These are phyloP conservation scores for Ganoderma multipileum DNA, from an alignment of 1,284 basidiomycete genomes.

Conservation along the genomic window DNA sequence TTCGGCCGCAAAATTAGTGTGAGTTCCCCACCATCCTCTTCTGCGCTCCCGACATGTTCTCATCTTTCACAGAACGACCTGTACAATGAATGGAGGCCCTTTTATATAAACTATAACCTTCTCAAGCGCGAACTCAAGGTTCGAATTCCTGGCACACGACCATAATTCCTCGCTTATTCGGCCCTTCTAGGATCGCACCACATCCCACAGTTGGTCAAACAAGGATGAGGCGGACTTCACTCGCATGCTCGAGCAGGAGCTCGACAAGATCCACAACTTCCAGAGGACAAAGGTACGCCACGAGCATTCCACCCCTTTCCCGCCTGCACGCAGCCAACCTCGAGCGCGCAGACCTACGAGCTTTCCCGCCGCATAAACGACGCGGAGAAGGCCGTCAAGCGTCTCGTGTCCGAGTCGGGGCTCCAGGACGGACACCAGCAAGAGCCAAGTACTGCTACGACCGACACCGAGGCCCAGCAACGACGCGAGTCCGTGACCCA, in stretches of 20 bases:
- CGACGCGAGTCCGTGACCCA: constrained; percentile 57
- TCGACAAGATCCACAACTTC: constrained; percentile 97
- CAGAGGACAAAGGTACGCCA: constrained; percentile 84
- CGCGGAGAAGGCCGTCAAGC: constrained; percentile 82
- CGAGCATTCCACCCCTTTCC: not conserved
- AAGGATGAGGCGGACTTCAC: constrained; percentile 87
- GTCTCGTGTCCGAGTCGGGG: constrained; percentile 70
- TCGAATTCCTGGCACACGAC: constrained; percentile 27
- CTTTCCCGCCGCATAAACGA: constrained; percentile 81
- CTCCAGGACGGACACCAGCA: constrained; percentile 34
- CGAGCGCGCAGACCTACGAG: constrained; percentile 74
- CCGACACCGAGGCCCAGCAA: constrained; percentile 67
- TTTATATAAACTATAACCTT: constrained; percentile 89
- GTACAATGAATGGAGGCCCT: constrained; percentile 90
- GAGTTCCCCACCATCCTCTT: constrained; percentile 37
- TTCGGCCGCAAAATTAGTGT: constrained; percentile 91
- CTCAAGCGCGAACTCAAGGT: constrained; percentile 93
- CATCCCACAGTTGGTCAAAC: constrained; percentile 70
- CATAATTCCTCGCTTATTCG: constrained; percentile 12
- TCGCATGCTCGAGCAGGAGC: constrained; percentile 80
- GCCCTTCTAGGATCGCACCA: constrained; percentile 60
- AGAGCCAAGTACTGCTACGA: constrained; percentile 23
- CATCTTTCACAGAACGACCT: constrained; percentile 67
- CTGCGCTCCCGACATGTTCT: constrained; percentile 1
- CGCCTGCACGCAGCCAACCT: not conserved